phyloP scores from a whole-genome alignment of 768 basidiomycete genomes.

The Obba rivulosa region DNA sequence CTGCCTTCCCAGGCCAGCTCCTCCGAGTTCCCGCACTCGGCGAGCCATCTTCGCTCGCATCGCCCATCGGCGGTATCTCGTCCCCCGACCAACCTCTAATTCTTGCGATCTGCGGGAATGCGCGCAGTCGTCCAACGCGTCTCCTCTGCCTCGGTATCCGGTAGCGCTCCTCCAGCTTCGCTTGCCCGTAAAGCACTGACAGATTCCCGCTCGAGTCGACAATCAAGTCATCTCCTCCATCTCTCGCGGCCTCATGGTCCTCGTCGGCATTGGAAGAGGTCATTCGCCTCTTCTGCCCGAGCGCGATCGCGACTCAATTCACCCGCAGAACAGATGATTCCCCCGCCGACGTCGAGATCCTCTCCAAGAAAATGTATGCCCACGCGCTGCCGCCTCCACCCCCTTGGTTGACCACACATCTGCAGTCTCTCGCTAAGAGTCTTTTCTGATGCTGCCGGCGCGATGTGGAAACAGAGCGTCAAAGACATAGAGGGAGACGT shows the following conservation, averaged over 20 bases:
- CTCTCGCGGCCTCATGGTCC: conserved; percentile 79
- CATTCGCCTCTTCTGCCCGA: background rate
- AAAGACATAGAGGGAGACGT: conserved; percentile 88
- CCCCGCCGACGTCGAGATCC: conserved; percentile 56
- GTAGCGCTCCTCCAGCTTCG: conserved; percentile 31
- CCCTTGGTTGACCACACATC: background rate
- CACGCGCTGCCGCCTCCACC: conserved; percentile 4
- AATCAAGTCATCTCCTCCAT: conserved; percentile 76
- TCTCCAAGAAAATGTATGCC: conserved; percentile 81
- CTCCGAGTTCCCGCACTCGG: conserved; percentile 1
- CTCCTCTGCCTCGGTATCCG: conserved; percentile 76
- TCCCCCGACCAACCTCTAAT: background rate
- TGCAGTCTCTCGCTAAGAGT: conserved; percentile 65
- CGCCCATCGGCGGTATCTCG: background rate
- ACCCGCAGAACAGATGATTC: conserved; percentile 67
- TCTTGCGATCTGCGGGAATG: conserved; percentile 38
- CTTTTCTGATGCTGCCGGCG: conserved; percentile 57
- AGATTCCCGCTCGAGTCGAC: conserved; percentile 57
- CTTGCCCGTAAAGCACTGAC: background rate
- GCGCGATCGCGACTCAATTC: conserved; percentile 9
- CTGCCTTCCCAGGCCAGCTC: conserved; percentile 6
- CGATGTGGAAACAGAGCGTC: conserved; percentile 85
- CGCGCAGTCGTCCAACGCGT: conserved; percentile 85
- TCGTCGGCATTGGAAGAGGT: conserved; percentile 87
- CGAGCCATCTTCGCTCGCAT: background rate